phyloP scores from a whole-genome alignment of 73 alveolate genomes.

The Vitrella brassicaformis region DNA sequence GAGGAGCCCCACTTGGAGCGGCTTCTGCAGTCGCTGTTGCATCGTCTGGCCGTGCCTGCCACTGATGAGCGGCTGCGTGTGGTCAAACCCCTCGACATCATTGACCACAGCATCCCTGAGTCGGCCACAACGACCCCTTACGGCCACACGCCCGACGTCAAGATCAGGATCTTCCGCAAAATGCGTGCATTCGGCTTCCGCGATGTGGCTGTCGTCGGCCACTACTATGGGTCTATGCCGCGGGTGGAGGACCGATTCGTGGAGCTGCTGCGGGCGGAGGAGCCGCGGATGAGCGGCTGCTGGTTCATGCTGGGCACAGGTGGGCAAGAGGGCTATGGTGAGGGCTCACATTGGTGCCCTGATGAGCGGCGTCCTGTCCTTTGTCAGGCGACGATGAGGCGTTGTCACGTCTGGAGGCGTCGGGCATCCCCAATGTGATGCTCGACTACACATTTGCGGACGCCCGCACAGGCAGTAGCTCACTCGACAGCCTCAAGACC shows the following conservation, averaged over 20 bases:
- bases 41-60: too few relatives aligned
- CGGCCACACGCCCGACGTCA: conserved; percentile 8
- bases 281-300: not conserved
- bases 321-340: not conserved
- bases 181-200: not conserved
- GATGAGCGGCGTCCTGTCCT: too few relatives aligned
- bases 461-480: too few relatives aligned
- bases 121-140: conserved; percentile 8
- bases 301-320: conserved; percentile 5
- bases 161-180: not conserved
- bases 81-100: not conserved
- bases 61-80: not conserved
- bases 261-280: not conserved
- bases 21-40: too few relatives aligned
- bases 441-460: too few relatives aligned
- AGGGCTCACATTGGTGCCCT: too few relatives aligned
- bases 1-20: too few relatives aligned
- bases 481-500: too few relatives aligned
- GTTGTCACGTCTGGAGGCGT: too few relatives aligned
- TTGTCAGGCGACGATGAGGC: too few relatives aligned
- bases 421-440: too few relatives aligned
- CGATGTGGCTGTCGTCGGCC: conserved; percentile 6
- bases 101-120: conserved; percentile 7
- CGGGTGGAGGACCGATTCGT: too few relatives aligned
- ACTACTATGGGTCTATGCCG: conserved; percentile 8